phyloP scores from a whole-genome alignment of 1,284 basidiomycete genomes.

The Ceratorhiza oryzae-sativae region DNA sequence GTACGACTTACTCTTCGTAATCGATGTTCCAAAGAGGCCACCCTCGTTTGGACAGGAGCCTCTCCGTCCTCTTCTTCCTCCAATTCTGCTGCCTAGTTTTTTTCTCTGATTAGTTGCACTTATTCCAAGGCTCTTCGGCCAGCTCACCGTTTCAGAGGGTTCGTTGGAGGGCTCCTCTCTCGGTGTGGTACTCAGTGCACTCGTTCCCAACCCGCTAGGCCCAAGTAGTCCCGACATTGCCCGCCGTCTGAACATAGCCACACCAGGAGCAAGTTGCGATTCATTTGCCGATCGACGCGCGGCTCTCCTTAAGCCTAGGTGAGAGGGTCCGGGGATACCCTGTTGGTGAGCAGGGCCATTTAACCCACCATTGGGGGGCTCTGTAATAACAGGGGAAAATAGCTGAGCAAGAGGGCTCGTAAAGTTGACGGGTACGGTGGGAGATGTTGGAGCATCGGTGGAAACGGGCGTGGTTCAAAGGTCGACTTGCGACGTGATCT shows the following conservation, averaged over 20 bases:
- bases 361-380: conserved; percentile 24
- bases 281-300: conserved; percentile 18
- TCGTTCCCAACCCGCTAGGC: conserved; percentile 7
- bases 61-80: conserved; percentile 3
- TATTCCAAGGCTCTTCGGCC: too few species aligned
- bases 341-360: background rate
- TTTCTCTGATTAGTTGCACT: background rate
- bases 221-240: conserved; percentile 6
- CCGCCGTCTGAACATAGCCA: conserved; percentile 17
- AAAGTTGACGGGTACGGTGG: conserved; percentile 6
- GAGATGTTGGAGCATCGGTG: background rate
- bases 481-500: conserved; percentile 21
- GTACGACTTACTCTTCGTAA: conserved; percentile 10
- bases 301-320: conserved; percentile 25
- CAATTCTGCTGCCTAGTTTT: conserved; percentile 7
- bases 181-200: conserved; percentile 32
- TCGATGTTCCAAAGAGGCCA: conserved; percentile 16
- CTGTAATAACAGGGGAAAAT: conserved; percentile 64
- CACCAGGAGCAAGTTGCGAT: conserved; percentile 31
- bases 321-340: background rate
- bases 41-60: background rate
- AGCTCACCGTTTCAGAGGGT: conserved; percentile 29
- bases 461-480: conserved; percentile 24
- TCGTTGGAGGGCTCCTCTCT: conserved; percentile 10
- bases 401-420: conserved; percentile 74